Evolutionary conservation across 2,329 filamentous ascomycete species (phyloP), one percentile per base, ranked within the genome.

Genomic region (Claviceps sp.): DNA sequence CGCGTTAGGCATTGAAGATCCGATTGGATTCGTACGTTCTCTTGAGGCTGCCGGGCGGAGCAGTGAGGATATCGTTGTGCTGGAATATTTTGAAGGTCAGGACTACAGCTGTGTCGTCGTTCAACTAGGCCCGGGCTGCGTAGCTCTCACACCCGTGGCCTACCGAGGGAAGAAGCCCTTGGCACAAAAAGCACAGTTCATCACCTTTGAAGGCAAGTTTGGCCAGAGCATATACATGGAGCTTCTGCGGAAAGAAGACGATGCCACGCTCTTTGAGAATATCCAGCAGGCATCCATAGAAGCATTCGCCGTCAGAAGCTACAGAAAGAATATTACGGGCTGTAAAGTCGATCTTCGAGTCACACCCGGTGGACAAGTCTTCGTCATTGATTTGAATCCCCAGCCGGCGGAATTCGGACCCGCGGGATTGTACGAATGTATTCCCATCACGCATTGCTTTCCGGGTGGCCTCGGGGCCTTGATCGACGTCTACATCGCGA

Each of bases 401-500:
- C 42, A 30, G n/a, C 43, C 49, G 9, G 36, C 43, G 8, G 4
- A 24, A 11, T 51, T 51, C 22, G 2, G 34, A 18, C 22, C 49
- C 5, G 13, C 2, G 30, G 49, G 34, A 18, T 5, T 1, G 1
- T 24, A 37, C 16, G 34, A 41, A 40, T 34, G 41, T 22, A 14
- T 40, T 20, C 20, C 43, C 7, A 24, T 50, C 30, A 37, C 36
- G 5, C 40, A 44, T 13, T 24, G 48, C n/a, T 36, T 50, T 7
- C 48, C 48, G n/a, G 48, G 48, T 2, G 26, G 48, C 13, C 40
- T 37, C 6, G 2, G 24, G 16, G 26, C 48, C 16, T 13, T 37
- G 9, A 43, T 50, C 48, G 44, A 50, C 40, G 41, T 50, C 26
- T 43, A 36, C 18, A 50, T 50, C 40, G 48, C 48, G 11, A 49